phyloP scores from a whole-genome alignment of 2,329 filamentous ascomycete species.

The Raffaelea deltoideospora region DNA sequence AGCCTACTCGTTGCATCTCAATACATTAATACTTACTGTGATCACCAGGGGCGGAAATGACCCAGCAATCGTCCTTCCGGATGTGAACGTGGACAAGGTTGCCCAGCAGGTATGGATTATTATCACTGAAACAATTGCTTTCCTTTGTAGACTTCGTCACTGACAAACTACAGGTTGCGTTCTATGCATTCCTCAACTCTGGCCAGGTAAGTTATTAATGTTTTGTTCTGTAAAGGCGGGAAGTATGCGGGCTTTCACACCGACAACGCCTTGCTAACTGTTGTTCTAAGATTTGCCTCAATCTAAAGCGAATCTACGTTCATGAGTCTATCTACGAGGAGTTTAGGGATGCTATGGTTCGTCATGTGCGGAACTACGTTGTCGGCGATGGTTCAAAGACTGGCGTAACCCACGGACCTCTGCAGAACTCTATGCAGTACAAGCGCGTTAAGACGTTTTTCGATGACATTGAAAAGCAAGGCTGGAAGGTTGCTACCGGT shows the following conservation, averaged over 20 bases:
- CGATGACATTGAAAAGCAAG: not conserved
- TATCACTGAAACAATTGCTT: too few species aligned
- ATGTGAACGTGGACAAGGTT: conserved; percentile 25
- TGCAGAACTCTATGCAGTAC: conserved; percentile 46
- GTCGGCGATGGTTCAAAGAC: conserved; percentile 25
- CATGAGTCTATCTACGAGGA: conserved; percentile 32
- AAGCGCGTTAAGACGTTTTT: conserved; percentile 11
- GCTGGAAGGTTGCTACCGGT: conserved; percentile 24
- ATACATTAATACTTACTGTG: not conserved
- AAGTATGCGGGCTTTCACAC: not conserved
- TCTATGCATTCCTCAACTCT: not conserved
- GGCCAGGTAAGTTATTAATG: conserved; percentile 15
- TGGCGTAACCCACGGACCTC: conserved; percentile 22
- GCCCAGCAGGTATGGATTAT: conserved; percentile 16
- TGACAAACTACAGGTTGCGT: conserved; percentile 7
- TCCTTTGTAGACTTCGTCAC: too few species aligned
- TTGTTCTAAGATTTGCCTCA: conserved; percentile 25
- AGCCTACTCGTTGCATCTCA: too few species aligned
- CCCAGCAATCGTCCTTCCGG: conserved; percentile 25
- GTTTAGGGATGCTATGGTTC: conserved; percentile 30
- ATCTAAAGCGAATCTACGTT: conserved; percentile 35
- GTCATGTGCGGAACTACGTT: conserved; percentile 23
- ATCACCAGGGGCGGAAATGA: conserved; percentile 13
- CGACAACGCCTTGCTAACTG: not conserved
- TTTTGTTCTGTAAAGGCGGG: too few species aligned